These are phyloP conservation scores for Suhomyces guaymorum DNA, from an alignment of 1,139 yeast genomes.

Conservation along the genomic window DNA sequence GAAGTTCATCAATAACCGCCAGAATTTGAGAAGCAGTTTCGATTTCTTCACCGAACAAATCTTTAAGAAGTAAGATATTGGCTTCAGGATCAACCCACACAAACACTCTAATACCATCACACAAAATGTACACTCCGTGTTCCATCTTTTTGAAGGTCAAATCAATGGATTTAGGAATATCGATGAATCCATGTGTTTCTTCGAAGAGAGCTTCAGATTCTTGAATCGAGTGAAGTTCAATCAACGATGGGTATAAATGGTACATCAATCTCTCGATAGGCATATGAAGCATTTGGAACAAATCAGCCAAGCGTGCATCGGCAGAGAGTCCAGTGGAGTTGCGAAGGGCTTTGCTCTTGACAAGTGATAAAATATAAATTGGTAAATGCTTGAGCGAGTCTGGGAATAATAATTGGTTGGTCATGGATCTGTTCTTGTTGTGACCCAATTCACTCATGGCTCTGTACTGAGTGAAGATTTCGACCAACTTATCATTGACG, in stretches of 20 bases:
- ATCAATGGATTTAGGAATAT: constrained; percentile 53
- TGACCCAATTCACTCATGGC: constrained; percentile 53
- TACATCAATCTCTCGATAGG: constrained; percentile 62
- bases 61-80: constrained; percentile 65
- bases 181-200: constrained; percentile 47
- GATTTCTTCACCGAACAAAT: constrained; percentile 65
- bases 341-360: constrained; percentile 67
- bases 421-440: constrained; percentile 47
- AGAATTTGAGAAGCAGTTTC: constrained; percentile 46
- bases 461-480: constrained; percentile 76
- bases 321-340: constrained; percentile 46
- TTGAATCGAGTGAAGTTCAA: constrained; percentile 67
- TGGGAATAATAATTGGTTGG: constrained; percentile 78
- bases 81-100: constrained; percentile 76
- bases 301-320: constrained; percentile 62
- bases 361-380: constrained; percentile 64
- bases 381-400: constrained; percentile 76
- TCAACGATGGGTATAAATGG: constrained; percentile 77
- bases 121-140: constrained; percentile 79
- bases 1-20: constrained; percentile 61
- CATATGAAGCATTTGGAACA: constrained; percentile 53
- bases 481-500: constrained; percentile 64
- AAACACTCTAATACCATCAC: constrained; percentile 63
- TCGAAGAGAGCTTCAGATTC: constrained; percentile 56
- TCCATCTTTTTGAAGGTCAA: constrained; percentile 48